Percentiles rank a stretch among this genome's conserved stretches.
These are phyloP conservation scores for Apiotrichum akiyoshidainum DNA, from an alignment of 1,284 basidiomycete species.

Conservation along the genomic window DNA sequence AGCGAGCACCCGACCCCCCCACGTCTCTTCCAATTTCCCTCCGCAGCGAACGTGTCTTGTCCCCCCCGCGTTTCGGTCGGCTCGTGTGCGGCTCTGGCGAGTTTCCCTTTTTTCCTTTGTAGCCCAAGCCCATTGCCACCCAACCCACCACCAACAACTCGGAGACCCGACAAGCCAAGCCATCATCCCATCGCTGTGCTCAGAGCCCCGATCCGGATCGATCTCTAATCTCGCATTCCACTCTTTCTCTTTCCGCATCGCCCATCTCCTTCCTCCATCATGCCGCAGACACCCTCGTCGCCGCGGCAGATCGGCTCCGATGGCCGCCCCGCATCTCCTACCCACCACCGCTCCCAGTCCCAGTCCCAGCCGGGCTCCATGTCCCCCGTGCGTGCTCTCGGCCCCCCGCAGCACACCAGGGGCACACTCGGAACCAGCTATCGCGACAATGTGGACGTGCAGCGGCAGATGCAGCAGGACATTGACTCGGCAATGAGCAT, in stretches of 20 bases:
- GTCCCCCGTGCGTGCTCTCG: constrained; percentile 31
- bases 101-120: no score
- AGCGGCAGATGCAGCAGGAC: constrained; percentile 48
- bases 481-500: constrained; percentile 48
- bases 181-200: no score
- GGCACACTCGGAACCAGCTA: constrained; percentile 19
- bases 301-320: constrained; percentile 33
- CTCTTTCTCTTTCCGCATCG: not conserved
- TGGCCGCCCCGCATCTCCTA: constrained; percentile 21
- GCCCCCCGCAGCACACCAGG: constrained; percentile 6
- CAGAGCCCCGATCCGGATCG: no score
- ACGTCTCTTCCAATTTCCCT: no score
- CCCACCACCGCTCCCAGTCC: constrained; percentile 16
- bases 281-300: constrained; percentile 26
- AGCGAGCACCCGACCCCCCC: no score
- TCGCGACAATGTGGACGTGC: constrained; percentile 27
- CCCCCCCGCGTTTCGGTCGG: no score
- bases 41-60: no score
- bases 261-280: not conserved
- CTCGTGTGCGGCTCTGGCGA: no score
- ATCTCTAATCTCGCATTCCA: not conserved
- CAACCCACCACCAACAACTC: no score
- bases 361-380: constrained; percentile 14
- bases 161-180: no score
- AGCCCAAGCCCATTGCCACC: no score